Conservation (phyloP, 352 stramenopile genomes). For the Plasmopara halstedii region DNA sequence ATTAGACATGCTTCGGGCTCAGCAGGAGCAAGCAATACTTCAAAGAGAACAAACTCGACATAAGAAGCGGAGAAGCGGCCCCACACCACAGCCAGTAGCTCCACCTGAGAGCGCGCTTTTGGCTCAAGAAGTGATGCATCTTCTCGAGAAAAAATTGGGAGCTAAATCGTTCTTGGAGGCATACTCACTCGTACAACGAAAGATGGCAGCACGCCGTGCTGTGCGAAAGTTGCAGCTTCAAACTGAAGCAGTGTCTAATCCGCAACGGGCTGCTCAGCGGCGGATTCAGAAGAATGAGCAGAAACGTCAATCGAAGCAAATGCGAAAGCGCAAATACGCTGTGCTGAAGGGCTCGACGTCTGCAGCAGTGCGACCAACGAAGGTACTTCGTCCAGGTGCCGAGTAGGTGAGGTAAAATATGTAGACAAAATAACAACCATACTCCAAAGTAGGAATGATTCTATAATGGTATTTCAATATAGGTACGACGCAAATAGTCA, state of each 20-base stretch:
- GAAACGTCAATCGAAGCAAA: constrained; percentile 74
- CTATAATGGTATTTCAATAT: too few species aligned
- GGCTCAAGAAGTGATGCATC: constrained; percentile 80
- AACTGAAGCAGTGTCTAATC: constrained; percentile 68
- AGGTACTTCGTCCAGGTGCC: constrained; percentile 54
- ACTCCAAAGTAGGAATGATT: too few species aligned
- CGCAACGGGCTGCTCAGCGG: constrained; percentile 58
- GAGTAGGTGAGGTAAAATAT: constrained; percentile 23
- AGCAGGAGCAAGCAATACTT: constrained; percentile 17
- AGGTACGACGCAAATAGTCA: not conserved
- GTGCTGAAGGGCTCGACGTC: constrained; percentile 73
- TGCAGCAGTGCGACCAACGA: constrained; percentile 43
- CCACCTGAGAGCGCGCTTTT: constrained; percentile 49
- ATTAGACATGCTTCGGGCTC: constrained; percentile 39
- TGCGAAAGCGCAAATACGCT: constrained; percentile 86
- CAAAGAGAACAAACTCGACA: constrained; percentile 23
- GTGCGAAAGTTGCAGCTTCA: constrained; percentile 71
- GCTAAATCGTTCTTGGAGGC: constrained; percentile 60
- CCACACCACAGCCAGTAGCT: constrained; percentile 9
- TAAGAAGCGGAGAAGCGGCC: constrained; percentile 21
- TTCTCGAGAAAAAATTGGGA: constrained; percentile 76
- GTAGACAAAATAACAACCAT: too few species aligned
- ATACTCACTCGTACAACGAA: constrained; percentile 82
- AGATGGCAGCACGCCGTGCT: constrained; percentile 64
- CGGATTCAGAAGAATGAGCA: constrained; percentile 84